Base-by-base conservation (phyloP, 2,329 filamentous ascomycete species). In the Fonsecaea monophora region DNA sequence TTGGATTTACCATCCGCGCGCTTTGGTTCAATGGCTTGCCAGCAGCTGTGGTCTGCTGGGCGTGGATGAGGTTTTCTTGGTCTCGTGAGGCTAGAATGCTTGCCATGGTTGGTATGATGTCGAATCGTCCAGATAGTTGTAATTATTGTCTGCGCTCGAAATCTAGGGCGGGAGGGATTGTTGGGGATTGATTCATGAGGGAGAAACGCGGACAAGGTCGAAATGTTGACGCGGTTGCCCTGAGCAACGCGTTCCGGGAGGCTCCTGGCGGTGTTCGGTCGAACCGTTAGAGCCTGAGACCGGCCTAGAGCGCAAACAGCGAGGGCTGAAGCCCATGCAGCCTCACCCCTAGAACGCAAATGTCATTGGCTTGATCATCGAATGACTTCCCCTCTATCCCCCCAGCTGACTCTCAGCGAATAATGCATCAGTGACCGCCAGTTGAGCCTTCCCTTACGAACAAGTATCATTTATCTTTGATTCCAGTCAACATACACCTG, bases 31-130 rank as follows among this genome's bases (percentile, higher is more conserved):
- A 80, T 58, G 87, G 88, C 79, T 96, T 97, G 15, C 87, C 84
- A 13, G 88, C 86, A 30, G 89, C 88, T 58, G 84, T 86, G 67
- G 88, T 85, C 76, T 93, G 92, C 77, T 90, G 90, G 71, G 85
- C 86, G 77, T 92, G 89, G 74, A 92, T 86, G 78, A 92, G 81
- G 79, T 97, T 97, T 80, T 97, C 94, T 81, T 97, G 92, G 79
- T 97, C 91, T 74, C 89, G 87, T 75, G 90, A 85, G 68, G 91
- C 91, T 76, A 92, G 84, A 92, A 94, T 96, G 66, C 69, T 82
- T 37, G 21, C 35, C 65, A 54, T 48, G 30, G 15, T 30, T 38
- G 40, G n/a, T 53, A 34, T 68, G 66, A 64, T 70, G 35, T 21
- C 67, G 34, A 62, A 60, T 66, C 38, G 55, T 64, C 21, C 37